These are phyloP conservation scores for Rhizophagus clarus DNA, from an alignment of 192 early-diverging fungal genomes.

Conservation along the genomic window DNA sequence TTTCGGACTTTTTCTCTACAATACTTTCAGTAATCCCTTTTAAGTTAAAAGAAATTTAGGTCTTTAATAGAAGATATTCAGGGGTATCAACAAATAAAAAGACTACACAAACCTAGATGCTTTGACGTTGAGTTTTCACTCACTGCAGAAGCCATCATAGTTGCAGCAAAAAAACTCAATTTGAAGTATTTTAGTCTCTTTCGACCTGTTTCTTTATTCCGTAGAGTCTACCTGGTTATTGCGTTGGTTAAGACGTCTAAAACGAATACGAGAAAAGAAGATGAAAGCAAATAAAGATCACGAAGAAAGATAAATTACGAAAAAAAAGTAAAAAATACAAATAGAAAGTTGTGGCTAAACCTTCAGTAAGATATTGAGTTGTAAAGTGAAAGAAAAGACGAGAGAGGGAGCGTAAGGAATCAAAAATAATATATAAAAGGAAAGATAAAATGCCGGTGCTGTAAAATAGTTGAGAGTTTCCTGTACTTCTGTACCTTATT, in stretches of 20 bases:
- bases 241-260: background rate
- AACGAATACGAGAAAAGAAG: background rate
- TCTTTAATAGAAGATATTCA: background rate
- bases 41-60: background rate
- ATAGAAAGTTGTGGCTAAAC: background rate
- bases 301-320: background rate
- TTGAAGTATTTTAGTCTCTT: no score
- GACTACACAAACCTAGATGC: conserved; percentile 10
- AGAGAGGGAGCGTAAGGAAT: background rate
- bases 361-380: background rate
- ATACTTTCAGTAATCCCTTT: background rate
- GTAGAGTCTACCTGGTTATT: background rate
- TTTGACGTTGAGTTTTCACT: conserved; percentile 12
- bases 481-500: background rate
- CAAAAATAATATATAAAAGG: background rate
- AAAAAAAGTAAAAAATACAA: background rate
- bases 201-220: background rate
- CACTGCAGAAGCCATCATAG: conserved; percentile 16
- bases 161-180: background rate
- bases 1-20: conserved; percentile 10
- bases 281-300: conserved; percentile 11
- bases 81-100: background rate
- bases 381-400: background rate
- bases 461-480: background rate
- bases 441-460: background rate